A percentile compares a stretch with the other conserved stretches of the same genome.
These are phyloP conservation scores for Exophiala mesophila DNA, from an alignment of 2,329 filamentous ascomycete species.

Conservation along the genomic window DNA sequence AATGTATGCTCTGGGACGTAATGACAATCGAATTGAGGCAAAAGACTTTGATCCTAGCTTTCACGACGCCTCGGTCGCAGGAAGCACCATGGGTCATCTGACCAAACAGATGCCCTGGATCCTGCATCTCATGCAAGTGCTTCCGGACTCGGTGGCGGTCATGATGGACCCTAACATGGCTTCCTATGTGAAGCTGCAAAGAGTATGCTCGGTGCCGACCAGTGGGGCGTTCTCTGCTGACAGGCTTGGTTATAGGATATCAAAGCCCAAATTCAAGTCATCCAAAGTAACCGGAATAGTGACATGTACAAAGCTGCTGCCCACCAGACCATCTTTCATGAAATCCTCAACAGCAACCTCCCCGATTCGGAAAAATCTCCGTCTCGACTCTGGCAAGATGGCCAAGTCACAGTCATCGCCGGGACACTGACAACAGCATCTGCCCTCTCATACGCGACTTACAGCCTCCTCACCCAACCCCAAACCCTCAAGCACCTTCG, in stretches of 20 bases:
- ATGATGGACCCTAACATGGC: slow-evolving; percentile 9
- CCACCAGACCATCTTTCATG: slow-evolving; percentile 16
- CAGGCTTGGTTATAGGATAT: slow-evolving; percentile 15
- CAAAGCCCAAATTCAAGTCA: slow-evolving; percentile 10
- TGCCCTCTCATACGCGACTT: slow-evolving; percentile 6
- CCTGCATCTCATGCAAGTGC: slow-evolving; percentile 5
- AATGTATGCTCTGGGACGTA: slow-evolving; percentile 16
- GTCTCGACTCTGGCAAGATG: slow-evolving; percentile 14
- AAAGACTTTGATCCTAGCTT: slow-evolving; percentile 13
- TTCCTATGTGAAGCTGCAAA: slow-evolving; percentile 11
- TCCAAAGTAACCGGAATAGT: slow-evolving; percentile 8
- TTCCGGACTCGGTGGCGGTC: slow-evolving; percentile 1
- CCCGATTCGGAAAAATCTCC: slow-evolving; percentile 13
- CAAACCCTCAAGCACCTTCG: slow-evolving; percentile 2
- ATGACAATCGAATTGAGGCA: slow-evolving; percentile 11
- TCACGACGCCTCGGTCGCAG: slow-evolving; percentile 6
- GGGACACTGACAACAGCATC: slow-evolving; percentile 15
- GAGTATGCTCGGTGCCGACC: no score
- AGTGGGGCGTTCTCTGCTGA: no score
- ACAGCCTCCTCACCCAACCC: slow-evolving; percentile 11
- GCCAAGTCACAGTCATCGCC: slow-evolving; percentile 11
- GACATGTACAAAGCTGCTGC: slow-evolving; percentile 6
- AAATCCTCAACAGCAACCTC: slow-evolving; percentile 16
- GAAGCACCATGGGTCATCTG: slow-evolving; percentile 6
- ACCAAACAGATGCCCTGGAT: slow-evolving; percentile 16